These are phyloP conservation scores for Arachnomyces sp. DNA, from an alignment of 2,329 filamentous ascomycete species.

Conservation along the genomic window DNA sequence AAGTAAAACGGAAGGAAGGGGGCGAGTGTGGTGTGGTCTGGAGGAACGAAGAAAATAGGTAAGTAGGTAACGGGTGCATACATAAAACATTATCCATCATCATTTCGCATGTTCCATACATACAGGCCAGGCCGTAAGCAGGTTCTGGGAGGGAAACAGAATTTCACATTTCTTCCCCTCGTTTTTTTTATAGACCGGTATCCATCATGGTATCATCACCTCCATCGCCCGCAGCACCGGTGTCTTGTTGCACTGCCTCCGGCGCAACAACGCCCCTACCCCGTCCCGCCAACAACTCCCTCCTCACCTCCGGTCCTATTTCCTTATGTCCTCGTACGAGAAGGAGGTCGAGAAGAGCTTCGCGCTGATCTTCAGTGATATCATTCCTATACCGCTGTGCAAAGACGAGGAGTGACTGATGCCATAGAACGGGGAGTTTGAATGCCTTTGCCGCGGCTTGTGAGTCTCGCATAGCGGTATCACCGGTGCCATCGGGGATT, in stretches of 20 bases:
- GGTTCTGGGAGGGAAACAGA: too few relatives aligned
- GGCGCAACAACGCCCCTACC: slow-evolving; percentile 64
- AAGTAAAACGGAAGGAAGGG: too few relatives aligned
- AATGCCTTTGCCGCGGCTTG: slow-evolving; percentile 45
- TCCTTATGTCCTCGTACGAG: slow-evolving; percentile 75
- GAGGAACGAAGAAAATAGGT: too few relatives aligned
- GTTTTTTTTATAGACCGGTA: slow-evolving; percentile 22
- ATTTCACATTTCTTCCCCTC: slow-evolving; percentile 3
- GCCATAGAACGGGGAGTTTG: slow-evolving; percentile 88
- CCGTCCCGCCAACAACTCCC: slow-evolving; percentile 80
- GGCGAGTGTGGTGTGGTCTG: too few relatives aligned
- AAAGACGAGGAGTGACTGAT: slow-evolving; percentile 86
- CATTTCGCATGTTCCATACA: too few relatives aligned
- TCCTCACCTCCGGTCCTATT: slow-evolving; percentile 84
- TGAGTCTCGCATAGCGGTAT: slow-evolving; percentile 42
- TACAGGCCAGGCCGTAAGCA: too few relatives aligned
- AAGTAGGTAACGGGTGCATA: neutral
- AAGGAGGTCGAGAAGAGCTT: slow-evolving; percentile 81
- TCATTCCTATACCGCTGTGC: slow-evolving; percentile 92
- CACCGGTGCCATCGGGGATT: slow-evolving; percentile 46
- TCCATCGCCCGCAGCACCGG: slow-evolving; percentile 48
- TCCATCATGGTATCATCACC: slow-evolving; percentile 87
- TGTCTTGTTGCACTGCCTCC: slow-evolving; percentile 46
- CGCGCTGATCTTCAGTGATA: slow-evolving; percentile 89
- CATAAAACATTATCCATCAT: slow-evolving; percentile 5